Conservation (phyloP, 208 protist species). For the Wallacemonas rigidus region DNA sequence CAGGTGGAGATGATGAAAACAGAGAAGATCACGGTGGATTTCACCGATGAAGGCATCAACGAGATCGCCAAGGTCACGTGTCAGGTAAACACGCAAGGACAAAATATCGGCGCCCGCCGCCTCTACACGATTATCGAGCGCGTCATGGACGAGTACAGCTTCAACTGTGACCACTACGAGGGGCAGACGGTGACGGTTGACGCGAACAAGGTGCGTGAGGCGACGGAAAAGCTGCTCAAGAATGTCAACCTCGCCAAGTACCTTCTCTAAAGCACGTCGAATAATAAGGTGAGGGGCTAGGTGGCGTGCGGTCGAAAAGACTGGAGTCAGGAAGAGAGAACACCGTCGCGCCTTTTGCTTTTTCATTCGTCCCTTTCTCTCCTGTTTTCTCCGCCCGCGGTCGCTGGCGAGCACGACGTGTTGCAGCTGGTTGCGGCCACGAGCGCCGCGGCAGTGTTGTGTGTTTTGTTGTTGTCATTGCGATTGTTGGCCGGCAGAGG, state of each 20-base stretch:
- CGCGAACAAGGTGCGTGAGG: slow-evolving; percentile 59
- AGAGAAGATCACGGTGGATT: slow-evolving; percentile 94
- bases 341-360: too few relatives aligned
- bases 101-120: slow-evolving; percentile 97
- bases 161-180: slow-evolving; percentile 85
- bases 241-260: slow-evolving; percentile 92
- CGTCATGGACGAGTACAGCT: slow-evolving; percentile 95
- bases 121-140: slow-evolving; percentile 96
- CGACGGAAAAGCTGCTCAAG: slow-evolving; percentile 81
- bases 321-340: too few relatives aligned
- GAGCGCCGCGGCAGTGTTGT: too few relatives aligned
- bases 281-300: not conserved
- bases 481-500: too few relatives aligned
- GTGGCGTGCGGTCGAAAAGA: too few relatives aligned
- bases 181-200: slow-evolving; percentile 78
- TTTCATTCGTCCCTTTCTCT: too few relatives aligned
- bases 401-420: too few relatives aligned
- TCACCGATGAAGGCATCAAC: slow-evolving; percentile 91
- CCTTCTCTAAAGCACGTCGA: slow-evolving; percentile 52
- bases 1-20: slow-evolving; percentile 93
- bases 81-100: slow-evolving; percentile 92
- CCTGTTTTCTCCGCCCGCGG: too few relatives aligned
- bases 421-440: too few relatives aligned
- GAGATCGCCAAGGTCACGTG: slow-evolving; percentile 92
- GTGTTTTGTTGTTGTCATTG: too few relatives aligned